Conservation (phyloP, 208 protist species). For the Trichomonas tenax region DNA sequence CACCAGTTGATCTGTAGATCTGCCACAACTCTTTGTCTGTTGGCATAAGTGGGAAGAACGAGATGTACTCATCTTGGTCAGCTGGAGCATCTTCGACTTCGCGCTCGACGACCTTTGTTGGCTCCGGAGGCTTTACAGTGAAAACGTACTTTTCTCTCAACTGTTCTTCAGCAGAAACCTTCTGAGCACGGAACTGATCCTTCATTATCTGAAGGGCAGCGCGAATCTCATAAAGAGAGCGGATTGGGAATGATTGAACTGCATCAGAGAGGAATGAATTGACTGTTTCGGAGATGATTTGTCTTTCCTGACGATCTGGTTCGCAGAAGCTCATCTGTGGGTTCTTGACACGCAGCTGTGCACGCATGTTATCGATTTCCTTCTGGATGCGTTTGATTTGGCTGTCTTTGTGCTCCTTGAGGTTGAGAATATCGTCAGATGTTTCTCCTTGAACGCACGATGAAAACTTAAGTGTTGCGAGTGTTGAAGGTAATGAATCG, state of each 20-base stretch:
- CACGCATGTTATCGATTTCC: not conserved
- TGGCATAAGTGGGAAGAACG: not conserved
- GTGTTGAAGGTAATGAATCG: not conserved
- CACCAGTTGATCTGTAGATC: not conserved
- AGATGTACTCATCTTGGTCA: not conserved
- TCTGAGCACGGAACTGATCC: not conserved
- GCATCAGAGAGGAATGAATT: not conserved
- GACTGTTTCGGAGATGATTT: not conserved
- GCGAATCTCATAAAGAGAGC: not conserved
- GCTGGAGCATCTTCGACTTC: not conserved
- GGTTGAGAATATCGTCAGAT: not conserved
- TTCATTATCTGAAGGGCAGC: not conserved
- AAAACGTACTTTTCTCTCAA: not conserved
- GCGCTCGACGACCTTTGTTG: not conserved
- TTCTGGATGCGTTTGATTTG: not conserved
- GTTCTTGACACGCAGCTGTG: not conserved
- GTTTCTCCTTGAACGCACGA: not conserved
- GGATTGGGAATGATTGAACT: not conserved
- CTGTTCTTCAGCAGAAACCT: not conserved
- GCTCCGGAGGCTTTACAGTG: not conserved
- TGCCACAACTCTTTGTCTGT: not conserved
- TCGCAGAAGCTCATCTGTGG: not conserved
- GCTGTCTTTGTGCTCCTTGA: slow-evolving; percentile 7
- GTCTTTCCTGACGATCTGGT: not conserved
- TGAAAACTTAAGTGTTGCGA: not conserved